Evolutionary conservation across 2,329 filamentous ascomycete genomes (phyloP).

Genomic region (Fusarium neocosmosporiellum): DNA sequence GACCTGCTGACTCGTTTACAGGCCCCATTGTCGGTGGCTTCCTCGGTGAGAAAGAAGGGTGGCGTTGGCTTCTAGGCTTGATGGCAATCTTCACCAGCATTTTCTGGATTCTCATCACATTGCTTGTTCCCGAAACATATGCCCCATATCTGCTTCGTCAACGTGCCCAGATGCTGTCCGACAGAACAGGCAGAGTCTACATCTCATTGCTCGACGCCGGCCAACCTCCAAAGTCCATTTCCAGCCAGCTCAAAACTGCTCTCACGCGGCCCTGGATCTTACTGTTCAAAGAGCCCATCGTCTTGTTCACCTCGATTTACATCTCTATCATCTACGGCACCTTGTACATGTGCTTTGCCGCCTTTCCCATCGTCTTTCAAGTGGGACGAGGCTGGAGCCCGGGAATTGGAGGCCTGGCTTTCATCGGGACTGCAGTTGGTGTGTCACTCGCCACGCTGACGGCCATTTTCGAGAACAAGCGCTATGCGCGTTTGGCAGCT

Average conservation of each 20-base stretch:
- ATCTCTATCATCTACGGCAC: slow-evolving; percentile 63
- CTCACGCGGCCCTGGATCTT: slow-evolving; percentile 72
- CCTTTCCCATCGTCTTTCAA: slow-evolving; percentile 28
- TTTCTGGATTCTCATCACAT: slow-evolving; percentile 50
- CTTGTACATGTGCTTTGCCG: slow-evolving; percentile 27
- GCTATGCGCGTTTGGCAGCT: neutral
- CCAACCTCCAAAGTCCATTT: slow-evolving; percentile 45
- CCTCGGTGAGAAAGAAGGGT: slow-evolving; percentile 64
- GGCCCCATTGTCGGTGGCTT: slow-evolving; percentile 69
- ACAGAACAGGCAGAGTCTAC: slow-evolving; percentile 37
- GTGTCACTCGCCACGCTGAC: neutral
- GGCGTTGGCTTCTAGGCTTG: slow-evolving; percentile 60
- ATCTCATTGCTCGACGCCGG: slow-evolving; percentile 55
- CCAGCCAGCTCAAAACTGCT: slow-evolving; percentile 58
- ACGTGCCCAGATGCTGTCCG: slow-evolving; percentile 35
- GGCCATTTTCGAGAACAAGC: slow-evolving; percentile 7
- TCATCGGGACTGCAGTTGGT: slow-evolving; percentile 11
- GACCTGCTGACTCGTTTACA: neutral
- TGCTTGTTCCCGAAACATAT: slow-evolving; percentile 54
- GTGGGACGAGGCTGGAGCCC: slow-evolving; percentile 16
- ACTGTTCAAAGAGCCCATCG: slow-evolving; percentile 77
- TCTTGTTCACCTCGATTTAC: slow-evolving; percentile 71
- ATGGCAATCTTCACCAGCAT: slow-evolving; percentile 55
- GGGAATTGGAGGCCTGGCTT: slow-evolving; percentile 9
- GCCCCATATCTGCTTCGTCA: slow-evolving; percentile 40